A percentile compares a stretch with the other conserved stretches of the same genome.
Evolutionary conservation across 192 early-diverging fungal genomes (phyloP).

Genomic region (Coemansia sp.): DNA sequence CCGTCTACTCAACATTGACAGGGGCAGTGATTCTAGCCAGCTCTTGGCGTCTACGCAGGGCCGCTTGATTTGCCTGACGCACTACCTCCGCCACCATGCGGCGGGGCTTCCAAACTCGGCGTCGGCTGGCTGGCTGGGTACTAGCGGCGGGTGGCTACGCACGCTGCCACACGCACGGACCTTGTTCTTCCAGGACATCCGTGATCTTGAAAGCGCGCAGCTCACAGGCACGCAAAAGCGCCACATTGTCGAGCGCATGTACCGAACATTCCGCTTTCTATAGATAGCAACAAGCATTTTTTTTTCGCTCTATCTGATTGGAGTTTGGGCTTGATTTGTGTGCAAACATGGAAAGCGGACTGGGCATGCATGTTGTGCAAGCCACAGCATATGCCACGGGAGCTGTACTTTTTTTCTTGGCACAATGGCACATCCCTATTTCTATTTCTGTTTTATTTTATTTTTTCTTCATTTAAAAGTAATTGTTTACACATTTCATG

Average conservation of each 20-base stretch:
- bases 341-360: too few relatives aligned
- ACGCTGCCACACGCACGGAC: constrained; percentile 57
- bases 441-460: not conserved
- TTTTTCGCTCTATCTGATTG: too few relatives aligned
- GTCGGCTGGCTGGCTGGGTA: constrained; percentile 17
- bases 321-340: too few relatives aligned
- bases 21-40: not conserved
- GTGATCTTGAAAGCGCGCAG: constrained; percentile 70
- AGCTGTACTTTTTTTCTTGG: not conserved
- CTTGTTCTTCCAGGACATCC: constrained; percentile 77
- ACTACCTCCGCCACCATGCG: constrained; percentile 66
- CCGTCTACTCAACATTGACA: constrained; percentile 58
- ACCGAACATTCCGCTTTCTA: constrained; percentile 66
- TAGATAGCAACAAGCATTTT: not conserved
- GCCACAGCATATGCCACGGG: too few relatives aligned
- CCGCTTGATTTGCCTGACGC: constrained; percentile 48
- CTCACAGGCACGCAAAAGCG: constrained; percentile 60
- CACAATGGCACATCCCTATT: too few relatives aligned
- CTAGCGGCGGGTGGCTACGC: constrained; percentile 35
- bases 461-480: not conserved
- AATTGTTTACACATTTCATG: not conserved
- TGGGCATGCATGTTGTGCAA: too few relatives aligned
- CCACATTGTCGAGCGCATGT: constrained; percentile 65
- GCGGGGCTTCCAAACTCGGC: constrained; percentile 31
- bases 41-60: constrained; percentile 26